Base-by-base conservation (phyloP, 2,329 filamentous ascomycete genomes). In the Chaetomium sp. region DNA sequence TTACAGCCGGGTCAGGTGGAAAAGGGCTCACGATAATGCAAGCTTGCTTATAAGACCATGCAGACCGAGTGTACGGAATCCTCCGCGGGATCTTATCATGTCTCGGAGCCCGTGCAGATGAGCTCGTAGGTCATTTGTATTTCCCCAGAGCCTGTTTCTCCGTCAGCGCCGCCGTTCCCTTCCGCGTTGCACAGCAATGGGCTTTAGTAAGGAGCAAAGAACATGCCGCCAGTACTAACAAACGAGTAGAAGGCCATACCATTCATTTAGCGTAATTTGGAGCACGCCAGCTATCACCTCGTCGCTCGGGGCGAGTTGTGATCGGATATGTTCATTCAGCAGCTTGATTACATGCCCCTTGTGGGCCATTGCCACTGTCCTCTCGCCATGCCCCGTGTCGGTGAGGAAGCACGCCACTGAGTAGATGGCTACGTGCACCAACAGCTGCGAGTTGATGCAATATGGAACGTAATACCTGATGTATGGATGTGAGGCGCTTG, bases 331-430 rank as follows among this genome's bases (percentile, higher is more conserved):
- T 49, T 80, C 76, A 66, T 84, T 83, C 35, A 85, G 75, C 72
- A 81, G 77, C 47, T 73, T 72, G 63, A 81, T 80, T 3, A 79
- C 79, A 19, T 71, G 75, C 16, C 76, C 77, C 62, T 81, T 82
- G 67, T 81, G 77, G 9, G 76, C 72, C 68, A 79, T 77, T 12
- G 80, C 75, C 4, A 79, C 75, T 9, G 75, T 74, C 66, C 79
- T 79, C 50, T 80, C 78, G 2, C 83, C 72, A 45, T 81, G 79
- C 3, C 80, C 78, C 0, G 79, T 80, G 68, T 85, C 82, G 45
- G 79, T 77, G 33, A 84, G 75, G 69, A 84, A 84, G 69, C 81
- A 83, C 0, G 82, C 78, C 0, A 82, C 79, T 7, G 81, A 81
- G 69, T 82, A 84, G 4, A 84, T 76, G 42, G 82, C 77, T 9